phyloP scores from a whole-genome alignment of 768 basidiomycete species.

The Termitomyces eurrhizus region DNA sequence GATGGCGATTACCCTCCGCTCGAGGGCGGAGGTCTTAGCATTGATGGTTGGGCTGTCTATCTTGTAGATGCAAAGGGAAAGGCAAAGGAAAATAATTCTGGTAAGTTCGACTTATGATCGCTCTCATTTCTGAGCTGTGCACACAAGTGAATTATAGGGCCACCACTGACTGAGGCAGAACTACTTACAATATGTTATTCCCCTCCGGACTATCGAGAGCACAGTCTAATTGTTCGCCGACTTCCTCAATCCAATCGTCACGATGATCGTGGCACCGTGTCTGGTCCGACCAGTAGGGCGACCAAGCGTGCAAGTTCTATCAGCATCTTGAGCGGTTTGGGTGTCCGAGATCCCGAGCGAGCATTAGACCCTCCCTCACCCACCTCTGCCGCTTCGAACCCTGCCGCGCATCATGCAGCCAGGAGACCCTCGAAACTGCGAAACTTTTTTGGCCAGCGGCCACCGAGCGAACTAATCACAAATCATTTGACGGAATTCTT shows the following conservation, averaged over 20 bases:
- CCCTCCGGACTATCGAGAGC: constrained; percentile 75
- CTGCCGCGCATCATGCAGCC: constrained; percentile 30
- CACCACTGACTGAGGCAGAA: constrained; percentile 77
- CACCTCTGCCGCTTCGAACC: constrained; percentile 30
- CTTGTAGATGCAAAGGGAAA: constrained; percentile 40
- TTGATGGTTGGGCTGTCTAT: constrained; percentile 90
- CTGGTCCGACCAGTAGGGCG: constrained; percentile 37
- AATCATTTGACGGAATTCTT: constrained; percentile 94
- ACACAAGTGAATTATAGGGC: constrained; percentile 37
- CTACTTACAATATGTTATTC: constrained; percentile 82
- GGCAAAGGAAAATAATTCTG: constrained; percentile 47
- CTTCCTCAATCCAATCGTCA: constrained; percentile 37
- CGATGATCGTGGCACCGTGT: constrained; percentile 37
- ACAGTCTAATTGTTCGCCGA: constrained; percentile 71
- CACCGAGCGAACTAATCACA: constrained; percentile 95
- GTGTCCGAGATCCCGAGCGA: constrained; percentile 76
- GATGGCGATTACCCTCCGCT: constrained; percentile 57
- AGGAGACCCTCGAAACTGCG: constrained; percentile 71
- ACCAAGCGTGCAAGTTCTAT: constrained; percentile 92
- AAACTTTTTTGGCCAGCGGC: constrained; percentile 98
- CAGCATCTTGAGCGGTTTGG: constrained; percentile 91
- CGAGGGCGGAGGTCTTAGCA: constrained; percentile 70
- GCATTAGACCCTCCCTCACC: constrained; percentile 60
- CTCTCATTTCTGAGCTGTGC: background rate
- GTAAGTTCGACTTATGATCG: constrained; percentile 31